A percentile compares a stretch with the other conserved stretches of the same genome.
Evolutionary conservation across 129 eudicot genomes (phyloP).

Genomic region (Ambrosia trifida): DNA sequence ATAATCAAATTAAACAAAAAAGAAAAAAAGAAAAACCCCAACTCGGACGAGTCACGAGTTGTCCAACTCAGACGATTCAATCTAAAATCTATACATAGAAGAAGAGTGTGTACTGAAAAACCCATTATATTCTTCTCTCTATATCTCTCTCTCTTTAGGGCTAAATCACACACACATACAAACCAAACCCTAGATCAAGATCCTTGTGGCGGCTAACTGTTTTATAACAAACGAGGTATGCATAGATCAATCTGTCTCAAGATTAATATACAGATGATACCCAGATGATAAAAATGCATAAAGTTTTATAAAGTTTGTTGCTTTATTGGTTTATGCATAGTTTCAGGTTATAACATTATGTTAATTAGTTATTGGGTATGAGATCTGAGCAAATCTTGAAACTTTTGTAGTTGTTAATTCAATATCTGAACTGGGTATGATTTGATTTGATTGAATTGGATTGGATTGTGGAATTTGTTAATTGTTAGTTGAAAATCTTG

Average conservation of each 20-base stretch:
- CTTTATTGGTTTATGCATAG: slow-evolving; percentile 2
- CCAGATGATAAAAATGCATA: slow-evolving; percentile 10
- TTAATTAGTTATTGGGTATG: slow-evolving; percentile 4
- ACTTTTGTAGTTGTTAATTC: too few species aligned
- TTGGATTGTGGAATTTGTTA: slow-evolving; percentile 10
- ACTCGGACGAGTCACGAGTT: slow-evolving; percentile 40
- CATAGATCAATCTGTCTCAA: too few species aligned
- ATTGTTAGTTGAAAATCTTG: slow-evolving; percentile 33
- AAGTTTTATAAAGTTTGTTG: not conserved
- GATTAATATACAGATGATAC: not conserved
- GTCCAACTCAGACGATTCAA: slow-evolving; percentile 27
- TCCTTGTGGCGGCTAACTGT: slow-evolving; percentile 17
- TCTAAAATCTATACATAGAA: slow-evolving; percentile 28
- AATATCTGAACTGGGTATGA: not conserved
- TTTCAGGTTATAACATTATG: slow-evolving; percentile 20
- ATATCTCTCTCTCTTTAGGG: slow-evolving; percentile 34
- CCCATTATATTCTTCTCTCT: slow-evolving; percentile 37
- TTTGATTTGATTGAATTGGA: slow-evolving; percentile 36
- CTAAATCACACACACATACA: slow-evolving; percentile 21
- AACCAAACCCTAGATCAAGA: slow-evolving; percentile 31
- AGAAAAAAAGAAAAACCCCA: slow-evolving; percentile 10
- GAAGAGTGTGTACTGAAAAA: slow-evolving; percentile 30
- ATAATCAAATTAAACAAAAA: too few species aligned
- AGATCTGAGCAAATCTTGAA: slow-evolving; percentile 29
- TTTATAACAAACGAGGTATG: slow-evolving; percentile 20